Base-by-base conservation (phyloP, 148 eudicot species). In the Simmondsia chinensis region DNA sequence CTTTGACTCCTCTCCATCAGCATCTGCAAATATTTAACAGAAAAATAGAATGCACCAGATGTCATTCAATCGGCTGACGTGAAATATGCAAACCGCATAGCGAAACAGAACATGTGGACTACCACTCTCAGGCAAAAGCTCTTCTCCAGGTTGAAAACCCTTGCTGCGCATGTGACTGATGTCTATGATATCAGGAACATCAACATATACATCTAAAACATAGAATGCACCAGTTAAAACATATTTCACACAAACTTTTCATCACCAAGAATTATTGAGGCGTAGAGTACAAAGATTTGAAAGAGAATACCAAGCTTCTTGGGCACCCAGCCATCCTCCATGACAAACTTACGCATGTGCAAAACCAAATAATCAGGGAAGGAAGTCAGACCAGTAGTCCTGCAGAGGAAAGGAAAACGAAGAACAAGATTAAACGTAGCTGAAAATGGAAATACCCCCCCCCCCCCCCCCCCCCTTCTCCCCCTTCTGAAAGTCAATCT, bases 251-350 rank as follows among this genome's bases (percentile, higher is more conserved):
- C 13, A 11, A 47, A 33, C 6, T 31, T n/a, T 2, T n/a, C n/a
- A n/a, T n/a, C n/a, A 30, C 8, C 36, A 39, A 12, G 4, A 3
- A 39, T 36, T 3, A 6, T 3, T 23, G 23, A 23, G 33, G 23
- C 38, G 42, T 9, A 41, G 25, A 43, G 49, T 10, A 40, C 15
- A 40, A 12, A 29, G 39, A 48, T 29, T 12, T 14, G 42, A 1
- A 2, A 21, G 33, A 19, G 11, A 37, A 22, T 73, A 91, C 99
- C 99, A 42, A 91, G 81, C 61, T 91, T 91, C 60, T 79, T 91
- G 23, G 99, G 99, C 50, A 91, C 99, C 99, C 99, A 91, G 54
- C 99, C 99, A 53, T 58, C 94, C 54, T 91, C 99, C 95, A 91
- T 67, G 27, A 91, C 81, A 74, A 91, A 91, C 57, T 91, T 91